Evolutionary conservation across 768 basidiomycete genomes (phyloP), one percentile per base, ranked within the genome.

Genomic region (Ephemerocybe angulata): DNA sequence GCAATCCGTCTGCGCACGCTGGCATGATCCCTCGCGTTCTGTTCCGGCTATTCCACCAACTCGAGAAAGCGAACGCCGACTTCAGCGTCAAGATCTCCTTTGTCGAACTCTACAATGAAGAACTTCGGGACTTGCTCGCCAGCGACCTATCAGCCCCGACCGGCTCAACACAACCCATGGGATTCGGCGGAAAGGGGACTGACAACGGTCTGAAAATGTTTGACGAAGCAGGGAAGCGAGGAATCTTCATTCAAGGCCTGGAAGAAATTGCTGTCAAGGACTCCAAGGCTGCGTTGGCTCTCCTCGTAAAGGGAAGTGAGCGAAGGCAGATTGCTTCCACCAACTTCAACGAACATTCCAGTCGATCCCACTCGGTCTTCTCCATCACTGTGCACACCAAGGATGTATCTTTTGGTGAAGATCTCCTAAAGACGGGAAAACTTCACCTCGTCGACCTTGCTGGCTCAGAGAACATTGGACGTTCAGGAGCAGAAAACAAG

Each of bases 91-190:
- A 91, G 65, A 82, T 96, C 52, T 96, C 94, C 0, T 98, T 86
- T 68, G 78, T 99, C 51, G 97, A 99, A 67, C 78, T 99, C 21
- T 99, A 98, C 71, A 99, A 99, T 67, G 97, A 99, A 74, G 97
- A 98, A 66, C 82, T 99, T 5, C 88, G 97, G 22, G 97, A 99
- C 68, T 82, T 99, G 25, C 82, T 98, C 28, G 82, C 90, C 11
- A 76, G 74, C 49, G 93, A 96, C n/a, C 78, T 93, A 46, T 67
- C 84, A 1, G 79, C 85, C 2, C 89, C 90, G 3, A 72, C 74
- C 3, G 85, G 85, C 29, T 80, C 76, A 51, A 75, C 74, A 10
- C 90, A 93, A 58, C 89, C 91, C 0, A 93, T 92, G 91, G 87
- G 86, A 22, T 80, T 84, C 70, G 81, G 78, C 10, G 86, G 85